Conservation (phyloP, 2,329 filamentous ascomycete genomes). For the Colletotrichum gloeosporioides region DNA sequence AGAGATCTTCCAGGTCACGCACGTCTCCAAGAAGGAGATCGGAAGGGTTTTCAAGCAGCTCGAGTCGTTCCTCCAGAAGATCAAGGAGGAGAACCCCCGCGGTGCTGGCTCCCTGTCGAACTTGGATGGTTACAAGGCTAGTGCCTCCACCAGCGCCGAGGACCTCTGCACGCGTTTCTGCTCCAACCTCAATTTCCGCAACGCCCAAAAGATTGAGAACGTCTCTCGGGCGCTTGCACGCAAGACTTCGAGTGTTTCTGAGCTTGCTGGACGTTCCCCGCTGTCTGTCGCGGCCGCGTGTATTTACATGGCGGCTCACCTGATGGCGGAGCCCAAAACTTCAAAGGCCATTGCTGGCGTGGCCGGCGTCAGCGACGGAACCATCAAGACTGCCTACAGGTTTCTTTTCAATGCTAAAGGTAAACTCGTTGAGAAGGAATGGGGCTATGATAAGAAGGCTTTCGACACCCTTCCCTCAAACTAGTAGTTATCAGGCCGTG, state of each 20-base stretch:
- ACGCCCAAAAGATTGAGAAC: slow-evolving; percentile 75
- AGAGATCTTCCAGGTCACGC: slow-evolving; percentile 92
- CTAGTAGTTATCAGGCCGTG: not conserved
- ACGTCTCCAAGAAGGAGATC: slow-evolving; percentile 96
- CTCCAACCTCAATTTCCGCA: slow-evolving; percentile 77
- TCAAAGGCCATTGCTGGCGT: slow-evolving; percentile 88
- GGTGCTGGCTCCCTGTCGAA: slow-evolving; percentile 57
- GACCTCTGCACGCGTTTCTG: slow-evolving; percentile 92
- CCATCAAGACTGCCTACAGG: slow-evolving; percentile 95
- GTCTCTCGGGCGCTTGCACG: slow-evolving; percentile 81
- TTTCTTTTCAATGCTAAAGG: slow-evolving; percentile 79
- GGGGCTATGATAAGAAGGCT: slow-evolving; percentile 74
- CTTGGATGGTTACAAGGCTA: slow-evolving; percentile 75
- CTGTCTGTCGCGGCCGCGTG: slow-evolving; percentile 93
- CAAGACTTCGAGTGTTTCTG: slow-evolving; percentile 77
- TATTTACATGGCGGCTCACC: slow-evolving; percentile 93
- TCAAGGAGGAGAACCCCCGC: slow-evolving; percentile 66
- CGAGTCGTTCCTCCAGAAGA: slow-evolving; percentile 83
- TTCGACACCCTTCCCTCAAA: slow-evolving; percentile 69
- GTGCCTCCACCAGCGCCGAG: slow-evolving; percentile 77
- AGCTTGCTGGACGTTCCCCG: slow-evolving; percentile 90
- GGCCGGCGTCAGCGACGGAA: slow-evolving; percentile 93
- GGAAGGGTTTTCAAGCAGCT: slow-evolving; percentile 93
- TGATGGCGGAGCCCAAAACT: slow-evolving; percentile 78
- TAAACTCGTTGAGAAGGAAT: slow-evolving; percentile 75